These are phyloP conservation scores for Fusarium sp. DNA, from an alignment of 2,329 filamentous ascomycete genomes.

Conservation along the genomic window DNA sequence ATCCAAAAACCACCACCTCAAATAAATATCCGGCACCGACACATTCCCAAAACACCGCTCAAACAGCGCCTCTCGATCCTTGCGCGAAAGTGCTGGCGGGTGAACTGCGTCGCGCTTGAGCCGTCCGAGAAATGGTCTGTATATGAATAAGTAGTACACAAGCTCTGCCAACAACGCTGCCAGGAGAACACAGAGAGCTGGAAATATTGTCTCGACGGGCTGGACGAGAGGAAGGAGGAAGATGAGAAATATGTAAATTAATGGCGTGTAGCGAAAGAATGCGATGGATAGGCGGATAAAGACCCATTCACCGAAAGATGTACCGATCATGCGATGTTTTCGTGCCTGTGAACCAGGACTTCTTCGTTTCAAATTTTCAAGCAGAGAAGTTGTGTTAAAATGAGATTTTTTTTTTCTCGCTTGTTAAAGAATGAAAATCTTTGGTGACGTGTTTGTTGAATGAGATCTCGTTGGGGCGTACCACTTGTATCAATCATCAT, in stretches of 20 bases:
- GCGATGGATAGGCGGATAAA: conserved; percentile 60
- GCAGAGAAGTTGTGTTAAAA: neutral
- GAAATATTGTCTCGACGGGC: conserved; percentile 25
- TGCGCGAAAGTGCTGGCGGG: conserved; percentile 55
- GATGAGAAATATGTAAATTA: conserved; percentile 53
- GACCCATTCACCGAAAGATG: conserved; percentile 54
- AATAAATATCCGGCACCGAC: conserved; percentile 65
- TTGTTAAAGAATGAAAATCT: neutral
- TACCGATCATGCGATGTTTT: conserved; percentile 51
- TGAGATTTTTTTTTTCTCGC: neutral
- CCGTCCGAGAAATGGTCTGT: conserved; percentile 55
- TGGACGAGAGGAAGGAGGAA: conserved; percentile 39
- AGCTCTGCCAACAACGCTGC: conserved; percentile 54
- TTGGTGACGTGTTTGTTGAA: conserved; percentile 37
- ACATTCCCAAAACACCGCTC: conserved; percentile 66
- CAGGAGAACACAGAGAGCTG: conserved; percentile 37
- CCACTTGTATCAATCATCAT: conserved; percentile 13
- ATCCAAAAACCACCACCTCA: conserved; percentile 75
- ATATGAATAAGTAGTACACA: conserved; percentile 58
- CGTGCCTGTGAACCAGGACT: conserved; percentile 1
- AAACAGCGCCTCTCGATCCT: conserved; percentile 67
- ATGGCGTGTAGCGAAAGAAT: conserved; percentile 58
- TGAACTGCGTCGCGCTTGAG: conserved; percentile 55
- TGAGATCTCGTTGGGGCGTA: conserved; percentile 30
- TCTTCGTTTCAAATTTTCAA: neutral